Conservation (phyloP, 225 moss, liverwort and hornwort species). For the Takakia lepidozioides region DNA sequence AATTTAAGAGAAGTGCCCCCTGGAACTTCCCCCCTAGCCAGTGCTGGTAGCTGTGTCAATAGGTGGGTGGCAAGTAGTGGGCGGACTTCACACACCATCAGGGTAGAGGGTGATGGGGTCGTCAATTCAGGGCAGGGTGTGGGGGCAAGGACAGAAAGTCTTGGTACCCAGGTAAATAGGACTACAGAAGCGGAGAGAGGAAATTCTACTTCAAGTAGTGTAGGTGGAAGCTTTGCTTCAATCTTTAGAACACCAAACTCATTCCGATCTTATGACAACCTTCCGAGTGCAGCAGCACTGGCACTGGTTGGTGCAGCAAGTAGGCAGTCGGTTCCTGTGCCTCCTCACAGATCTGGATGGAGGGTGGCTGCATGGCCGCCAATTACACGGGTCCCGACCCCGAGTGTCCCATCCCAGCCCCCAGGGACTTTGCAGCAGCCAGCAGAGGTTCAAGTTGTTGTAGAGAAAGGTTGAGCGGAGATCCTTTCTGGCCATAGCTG, state of each 20-base stretch:
- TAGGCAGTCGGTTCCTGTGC: slow-evolving; percentile 17
- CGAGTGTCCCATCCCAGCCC: too few relatives aligned
- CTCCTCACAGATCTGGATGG: slow-evolving; percentile 25
- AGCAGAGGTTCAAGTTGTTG: too few relatives aligned
- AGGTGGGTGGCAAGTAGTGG: too few relatives aligned
- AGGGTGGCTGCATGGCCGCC: too few relatives aligned
- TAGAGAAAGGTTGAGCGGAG: too few relatives aligned
- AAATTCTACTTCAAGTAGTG: slow-evolving; percentile 5
- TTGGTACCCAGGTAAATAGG: not conserved
- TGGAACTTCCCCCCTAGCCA: not conserved
- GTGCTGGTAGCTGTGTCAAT: slow-evolving; percentile 1
- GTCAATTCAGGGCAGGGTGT: slow-evolving; percentile 9
- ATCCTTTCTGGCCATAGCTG: too few relatives aligned
- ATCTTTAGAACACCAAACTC: slow-evolving; percentile 5
- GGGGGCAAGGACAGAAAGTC: slow-evolving; percentile 7
- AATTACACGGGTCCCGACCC: too few relatives aligned
- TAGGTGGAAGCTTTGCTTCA: slow-evolving; percentile 7
- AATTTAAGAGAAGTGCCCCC: not conserved
- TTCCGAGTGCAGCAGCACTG: slow-evolving; percentile 43
- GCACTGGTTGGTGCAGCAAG: slow-evolving; percentile 41
- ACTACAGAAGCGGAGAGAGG: slow-evolving; percentile 3
- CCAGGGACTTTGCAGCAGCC: too few relatives aligned
- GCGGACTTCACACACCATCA: too few relatives aligned
- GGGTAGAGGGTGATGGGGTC: slow-evolving; percentile 1
- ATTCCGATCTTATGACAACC: slow-evolving; percentile 13